These are phyloP conservation scores for Eutrema heterophyllum DNA, from an alignment of 345 rosid species.

Conservation along the genomic window DNA sequence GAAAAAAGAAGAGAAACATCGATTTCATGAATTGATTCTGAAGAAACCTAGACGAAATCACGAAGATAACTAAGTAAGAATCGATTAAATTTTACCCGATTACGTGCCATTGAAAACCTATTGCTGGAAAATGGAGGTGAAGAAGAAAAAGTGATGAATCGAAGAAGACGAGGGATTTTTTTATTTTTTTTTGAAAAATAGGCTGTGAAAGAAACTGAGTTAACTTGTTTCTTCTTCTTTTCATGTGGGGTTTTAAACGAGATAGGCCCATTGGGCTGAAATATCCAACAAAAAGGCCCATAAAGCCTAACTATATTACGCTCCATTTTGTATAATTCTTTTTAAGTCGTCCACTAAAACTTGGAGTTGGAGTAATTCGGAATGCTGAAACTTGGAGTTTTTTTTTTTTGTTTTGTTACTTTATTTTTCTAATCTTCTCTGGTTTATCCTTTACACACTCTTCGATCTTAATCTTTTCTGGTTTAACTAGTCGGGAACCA, in stretches of 20 bases:
- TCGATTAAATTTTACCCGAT: slow-evolving; percentile 39
- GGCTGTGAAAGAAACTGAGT: not conserved
- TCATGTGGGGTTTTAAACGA: not conserved
- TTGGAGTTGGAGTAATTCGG: too few relatives aligned
- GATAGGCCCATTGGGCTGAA: not conserved
- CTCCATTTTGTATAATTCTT: too few relatives aligned
- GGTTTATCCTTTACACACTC: too few relatives aligned
- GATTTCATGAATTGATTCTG: not conserved
- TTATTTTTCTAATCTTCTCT: too few relatives aligned
- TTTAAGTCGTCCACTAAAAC: too few relatives aligned
- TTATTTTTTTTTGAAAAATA: not conserved
- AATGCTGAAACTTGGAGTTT: too few relatives aligned
- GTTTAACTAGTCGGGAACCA: too few relatives aligned
- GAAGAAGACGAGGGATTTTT: not conserved
- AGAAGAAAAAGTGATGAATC: not conserved
- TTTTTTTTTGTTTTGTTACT: too few relatives aligned
- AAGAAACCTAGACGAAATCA: not conserved
- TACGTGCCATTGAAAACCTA: slow-evolving; percentile 58
- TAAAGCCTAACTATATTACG: not conserved
- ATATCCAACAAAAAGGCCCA: not conserved
- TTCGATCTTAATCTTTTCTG: too few relatives aligned
- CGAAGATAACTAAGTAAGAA: not conserved
- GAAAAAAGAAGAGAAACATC: not conserved
- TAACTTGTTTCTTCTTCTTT: not conserved
- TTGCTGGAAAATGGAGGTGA: slow-evolving; percentile 21